phyloP scores from a whole-genome alignment of 805 yeast species.

The Lachancea sp. region DNA sequence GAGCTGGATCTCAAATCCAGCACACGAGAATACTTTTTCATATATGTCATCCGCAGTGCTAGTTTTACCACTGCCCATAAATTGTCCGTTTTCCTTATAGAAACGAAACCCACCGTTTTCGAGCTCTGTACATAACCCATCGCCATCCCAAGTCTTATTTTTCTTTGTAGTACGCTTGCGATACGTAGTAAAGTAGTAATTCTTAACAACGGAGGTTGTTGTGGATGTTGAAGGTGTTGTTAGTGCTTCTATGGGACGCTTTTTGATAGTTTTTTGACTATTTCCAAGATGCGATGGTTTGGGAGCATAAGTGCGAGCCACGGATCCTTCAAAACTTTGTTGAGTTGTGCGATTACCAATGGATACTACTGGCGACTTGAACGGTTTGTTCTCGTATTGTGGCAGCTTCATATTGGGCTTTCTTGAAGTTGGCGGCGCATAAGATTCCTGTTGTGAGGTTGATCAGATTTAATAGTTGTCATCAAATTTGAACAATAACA shows the following conservation, averaged over 20 bases:
- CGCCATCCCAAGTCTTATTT: conserved; percentile 93
- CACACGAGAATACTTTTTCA: conserved; percentile 44
- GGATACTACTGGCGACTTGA: conserved; percentile 37
- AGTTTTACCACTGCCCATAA: conserved; percentile 23
- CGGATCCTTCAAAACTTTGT: too few relatives aligned
- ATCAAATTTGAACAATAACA: too few relatives aligned
- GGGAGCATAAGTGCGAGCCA: neutral
- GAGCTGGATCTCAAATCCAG: conserved; percentile 56
- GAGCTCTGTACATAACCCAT: conserved; percentile 52
- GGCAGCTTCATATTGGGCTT: conserved; percentile 20
- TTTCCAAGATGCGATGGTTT: neutral
- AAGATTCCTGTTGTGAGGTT: too few relatives aligned
- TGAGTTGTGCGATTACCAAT: neutral
- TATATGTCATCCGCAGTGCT: conserved; percentile 21
- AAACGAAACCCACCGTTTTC: conserved; percentile 18
- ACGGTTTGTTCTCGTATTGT: conserved; percentile 40
- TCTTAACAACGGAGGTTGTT: conserved; percentile 2
- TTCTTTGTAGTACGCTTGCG: conserved; percentile 70
- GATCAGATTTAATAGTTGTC: too few relatives aligned
- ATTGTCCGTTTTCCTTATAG: conserved; percentile 25
- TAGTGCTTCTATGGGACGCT: neutral
- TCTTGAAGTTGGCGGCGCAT: too few relatives aligned
- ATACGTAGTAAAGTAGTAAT: conserved; percentile 44
- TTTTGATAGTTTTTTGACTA: neutral
- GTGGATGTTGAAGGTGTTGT: conserved; percentile 1